Evolutionary conservation across 495 filamentous ascomycete species (phyloP).

Genomic region (Neurospora sp.): DNA sequence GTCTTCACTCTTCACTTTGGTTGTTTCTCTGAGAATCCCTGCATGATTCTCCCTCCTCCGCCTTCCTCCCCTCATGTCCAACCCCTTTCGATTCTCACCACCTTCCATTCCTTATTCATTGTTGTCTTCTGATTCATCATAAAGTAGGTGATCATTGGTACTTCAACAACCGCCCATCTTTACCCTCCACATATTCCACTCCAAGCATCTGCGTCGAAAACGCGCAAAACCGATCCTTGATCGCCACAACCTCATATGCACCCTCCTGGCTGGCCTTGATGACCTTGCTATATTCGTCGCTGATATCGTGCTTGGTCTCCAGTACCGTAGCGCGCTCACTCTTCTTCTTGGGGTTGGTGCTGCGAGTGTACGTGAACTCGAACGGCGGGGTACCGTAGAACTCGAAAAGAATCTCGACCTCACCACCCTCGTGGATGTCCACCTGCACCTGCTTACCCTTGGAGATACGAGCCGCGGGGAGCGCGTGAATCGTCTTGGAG

Average conservation of each 20-base stretch:
- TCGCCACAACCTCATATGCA: conserved; percentile 90
- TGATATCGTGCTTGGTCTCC: conserved; percentile 80
- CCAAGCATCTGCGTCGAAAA: conserved; percentile 53
- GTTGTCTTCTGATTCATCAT: neutral
- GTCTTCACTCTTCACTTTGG: neutral
- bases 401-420: conserved; percentile 84
- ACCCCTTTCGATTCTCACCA: neutral
- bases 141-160: neutral
- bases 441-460: conserved; percentile 66
- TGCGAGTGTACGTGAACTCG: conserved; percentile 92
- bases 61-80: neutral
- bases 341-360: conserved; percentile 69
- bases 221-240: conserved; percentile 84
- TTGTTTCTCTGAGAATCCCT: neutral
- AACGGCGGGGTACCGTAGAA: conserved; percentile 95
- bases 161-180: conserved; percentile 21
- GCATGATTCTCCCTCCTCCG: neutral
- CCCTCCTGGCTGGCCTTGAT: conserved; percentile 83
- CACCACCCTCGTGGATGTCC: conserved; percentile 92
- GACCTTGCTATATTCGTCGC: conserved; percentile 66
- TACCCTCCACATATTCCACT: conserved; percentile 26
- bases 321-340: conserved; percentile 68
- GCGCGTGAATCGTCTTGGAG: conserved; percentile 72
- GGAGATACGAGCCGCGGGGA: conserved; percentile 83
- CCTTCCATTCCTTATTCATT: neutral